Conservation (phyloP, 345 rosid genomes). For the Anastatica hierochuntica region DNA sequence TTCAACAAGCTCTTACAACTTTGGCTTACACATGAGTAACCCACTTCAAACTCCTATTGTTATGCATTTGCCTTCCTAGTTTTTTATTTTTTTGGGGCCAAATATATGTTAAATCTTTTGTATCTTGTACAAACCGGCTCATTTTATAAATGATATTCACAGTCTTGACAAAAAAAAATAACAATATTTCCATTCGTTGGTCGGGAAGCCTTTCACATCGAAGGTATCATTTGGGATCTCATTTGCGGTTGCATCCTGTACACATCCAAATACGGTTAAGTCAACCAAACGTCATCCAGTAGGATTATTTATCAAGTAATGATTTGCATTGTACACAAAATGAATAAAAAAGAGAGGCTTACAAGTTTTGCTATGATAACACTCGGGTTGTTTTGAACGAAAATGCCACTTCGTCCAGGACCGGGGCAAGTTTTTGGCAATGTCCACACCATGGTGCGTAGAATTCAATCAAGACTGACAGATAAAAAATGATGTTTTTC, state of each 20-base stretch:
- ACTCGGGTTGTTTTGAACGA: conserved; percentile 49
- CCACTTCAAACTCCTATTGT: too few relatives aligned
- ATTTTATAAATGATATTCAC: too few relatives aligned
- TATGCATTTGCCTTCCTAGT: too few relatives aligned
- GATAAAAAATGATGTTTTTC: neutral
- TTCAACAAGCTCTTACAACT: too few relatives aligned
- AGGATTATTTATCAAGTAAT: too few relatives aligned
- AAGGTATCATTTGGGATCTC: conserved; percentile 52
- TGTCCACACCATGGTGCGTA: conserved; percentile 99
- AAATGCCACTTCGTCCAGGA: conserved; percentile 85
- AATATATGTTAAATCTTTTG: too few relatives aligned
- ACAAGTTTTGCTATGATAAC: conserved; percentile 77
- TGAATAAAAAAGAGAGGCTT: too few relatives aligned
- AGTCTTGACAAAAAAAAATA: too few relatives aligned
- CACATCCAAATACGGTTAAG: neutral
- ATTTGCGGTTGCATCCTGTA: conserved; percentile 85
- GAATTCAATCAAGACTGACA: conserved; percentile 69
- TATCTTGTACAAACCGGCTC: too few relatives aligned
- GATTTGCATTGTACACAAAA: neutral
- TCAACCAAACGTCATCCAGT: too few relatives aligned
- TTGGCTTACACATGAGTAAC: too few relatives aligned
- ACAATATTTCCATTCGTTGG: conserved; percentile 62
- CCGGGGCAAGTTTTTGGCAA: conserved; percentile 84
- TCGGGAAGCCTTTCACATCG: conserved; percentile 81
- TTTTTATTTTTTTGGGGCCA: too few relatives aligned